Base-by-base conservation (phyloP, 495 filamentous ascomycete genomes). In the Hypoxylon subgilvum region DNA sequence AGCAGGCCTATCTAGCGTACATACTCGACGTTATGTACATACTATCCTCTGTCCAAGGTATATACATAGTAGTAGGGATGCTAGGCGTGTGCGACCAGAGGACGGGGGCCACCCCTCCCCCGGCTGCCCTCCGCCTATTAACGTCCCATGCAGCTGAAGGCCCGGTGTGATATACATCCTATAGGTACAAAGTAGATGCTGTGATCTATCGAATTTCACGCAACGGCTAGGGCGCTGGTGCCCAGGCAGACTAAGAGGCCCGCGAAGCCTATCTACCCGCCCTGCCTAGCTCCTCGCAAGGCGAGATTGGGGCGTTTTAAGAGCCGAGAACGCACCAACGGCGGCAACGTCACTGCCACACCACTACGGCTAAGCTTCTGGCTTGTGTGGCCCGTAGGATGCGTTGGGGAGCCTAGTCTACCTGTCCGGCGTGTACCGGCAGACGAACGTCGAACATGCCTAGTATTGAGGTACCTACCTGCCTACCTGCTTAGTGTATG, bases 241-340 rank as follows among this genome's bases (percentile, higher is more conserved):
- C 4, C 40, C 40, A 43, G 22, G 22, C 23, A n/a, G n/a, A n/a
- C n/a, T n/a, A n/a, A n/a, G n/a, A n/a, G n/a, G n/a, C n/a, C n/a
- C 31, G 13, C 31, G 3, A 6, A 3, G 31, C 31, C 31, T 13
- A 13, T 3, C 12, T 6, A 35, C 31, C 31, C 10, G 10, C 27
- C 10, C 10, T 10, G 10, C 27, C 27, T n/a, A n/a, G n/a, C 4
- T 18, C 16, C 41, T 13, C 6, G 32, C 34, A n/a, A 36, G 41
- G 42, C 19, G 39, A 46, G 41, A 38, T 19, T 45, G 4, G 23
- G 17, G 35, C 30, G 60, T 63, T 63, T 57, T 63, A 46, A 57
- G 13, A 63, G 48, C 60, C 60, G 60, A 63, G 49, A 32, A 23
- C 9, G 32, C 14, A 6, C 7, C 34, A 35, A 16, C 43, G 13